These are phyloP conservation scores for Paramecium primaurelia DNA, from an alignment of 73 alveolate genomes.

Conservation along the genomic window DNA sequence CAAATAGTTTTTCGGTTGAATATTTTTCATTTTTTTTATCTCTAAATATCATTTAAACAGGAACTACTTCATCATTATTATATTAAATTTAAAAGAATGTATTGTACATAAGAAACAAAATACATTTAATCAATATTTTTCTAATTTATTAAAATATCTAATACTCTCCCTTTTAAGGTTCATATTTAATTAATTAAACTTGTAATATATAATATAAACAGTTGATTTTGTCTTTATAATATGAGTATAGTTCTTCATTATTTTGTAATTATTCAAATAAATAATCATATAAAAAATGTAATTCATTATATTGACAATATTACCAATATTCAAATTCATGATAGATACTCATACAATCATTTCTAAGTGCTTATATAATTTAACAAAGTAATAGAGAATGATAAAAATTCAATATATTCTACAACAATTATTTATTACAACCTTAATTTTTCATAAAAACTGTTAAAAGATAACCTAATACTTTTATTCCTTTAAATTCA, in stretches of 20 bases:
- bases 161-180: background rate
- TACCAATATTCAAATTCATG: background rate
- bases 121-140: background rate
- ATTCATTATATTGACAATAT: background rate
- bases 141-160: background rate
- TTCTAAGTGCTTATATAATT: background rate
- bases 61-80: background rate
- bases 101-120: background rate
- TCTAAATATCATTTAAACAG: background rate
- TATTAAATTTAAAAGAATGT: background rate
- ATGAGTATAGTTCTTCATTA: background rate
- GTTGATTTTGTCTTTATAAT: background rate
- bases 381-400: background rate
- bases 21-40: background rate
- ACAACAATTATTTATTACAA: background rate
- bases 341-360: background rate
- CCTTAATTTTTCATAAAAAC: background rate
- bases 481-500: background rate
- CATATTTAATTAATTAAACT: background rate
- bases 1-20: background rate
- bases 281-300: background rate
- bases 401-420: background rate
- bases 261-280: slow-evolving; percentile 24
- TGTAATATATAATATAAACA: background rate
- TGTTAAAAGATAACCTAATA: background rate